Conservation (phyloP, 257 asterid genomes). For the Jacaranda mimosifolia region DNA sequence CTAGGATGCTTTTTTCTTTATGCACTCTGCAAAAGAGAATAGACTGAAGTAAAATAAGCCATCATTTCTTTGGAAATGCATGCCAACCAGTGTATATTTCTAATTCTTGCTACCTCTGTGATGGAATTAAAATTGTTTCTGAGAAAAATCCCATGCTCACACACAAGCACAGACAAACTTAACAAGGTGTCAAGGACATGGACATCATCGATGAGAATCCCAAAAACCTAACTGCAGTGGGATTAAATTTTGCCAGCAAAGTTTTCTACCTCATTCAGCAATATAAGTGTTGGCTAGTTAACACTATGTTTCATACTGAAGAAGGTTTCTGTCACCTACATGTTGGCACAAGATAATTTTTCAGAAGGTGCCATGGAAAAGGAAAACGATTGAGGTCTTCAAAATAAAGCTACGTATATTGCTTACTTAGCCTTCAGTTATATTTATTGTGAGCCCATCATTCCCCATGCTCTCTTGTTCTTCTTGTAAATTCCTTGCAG, state of each 20-base stretch:
- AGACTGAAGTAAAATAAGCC: neutral
- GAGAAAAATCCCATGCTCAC: neutral
- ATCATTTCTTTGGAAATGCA: neutral
- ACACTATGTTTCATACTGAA: neutral
- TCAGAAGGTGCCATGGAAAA: neutral
- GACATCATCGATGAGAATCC: neutral
- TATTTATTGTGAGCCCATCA: slow-evolving; percentile 21
- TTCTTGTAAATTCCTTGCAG: slow-evolving; percentile 25
- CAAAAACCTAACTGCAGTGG: neutral
- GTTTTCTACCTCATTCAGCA: neutral
- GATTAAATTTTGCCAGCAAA: neutral
- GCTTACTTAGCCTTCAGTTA: slow-evolving; percentile 12
- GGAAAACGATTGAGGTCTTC: neutral
- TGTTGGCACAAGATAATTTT: neutral
- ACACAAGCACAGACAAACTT: neutral
- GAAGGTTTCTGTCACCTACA: neutral
- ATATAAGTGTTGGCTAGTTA: neutral
- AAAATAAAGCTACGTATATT: neutral
- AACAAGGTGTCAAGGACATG: neutral
- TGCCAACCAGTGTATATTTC: neutral
- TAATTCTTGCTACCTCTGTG: neutral
- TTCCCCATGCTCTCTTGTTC: slow-evolving; percentile 28
- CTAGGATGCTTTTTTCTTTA: neutral
- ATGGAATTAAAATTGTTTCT: neutral
- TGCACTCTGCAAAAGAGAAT: neutral